These are phyloP conservation scores for Ceratocystis harringtonii DNA, from an alignment of 2,329 filamentous ascomycete genomes.

Conservation along the genomic window DNA sequence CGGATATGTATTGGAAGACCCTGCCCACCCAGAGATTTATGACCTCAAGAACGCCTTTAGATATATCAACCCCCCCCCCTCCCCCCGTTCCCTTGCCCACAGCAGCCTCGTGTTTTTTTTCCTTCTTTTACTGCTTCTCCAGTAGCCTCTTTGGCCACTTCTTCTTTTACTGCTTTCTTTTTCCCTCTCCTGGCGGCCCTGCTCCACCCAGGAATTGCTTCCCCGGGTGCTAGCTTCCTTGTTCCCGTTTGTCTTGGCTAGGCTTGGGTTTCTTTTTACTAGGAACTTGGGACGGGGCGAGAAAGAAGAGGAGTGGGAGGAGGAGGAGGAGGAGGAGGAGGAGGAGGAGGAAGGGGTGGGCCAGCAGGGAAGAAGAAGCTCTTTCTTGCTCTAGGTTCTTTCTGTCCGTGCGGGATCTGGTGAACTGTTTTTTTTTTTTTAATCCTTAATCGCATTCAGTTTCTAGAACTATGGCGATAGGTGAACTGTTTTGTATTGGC, in stretches of 20 bases:
- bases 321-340: background rate
- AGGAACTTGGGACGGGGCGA: too few relatives aligned
- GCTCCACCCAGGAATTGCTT: slow-evolving; percentile 1
- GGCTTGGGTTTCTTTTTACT: background rate
- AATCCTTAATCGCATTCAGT: too few relatives aligned
- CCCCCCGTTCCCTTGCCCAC: background rate
- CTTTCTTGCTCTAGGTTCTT: too few relatives aligned
- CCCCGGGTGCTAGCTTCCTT: slow-evolving; percentile 1
- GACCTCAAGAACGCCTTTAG: background rate
- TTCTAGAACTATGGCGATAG: too few relatives aligned
- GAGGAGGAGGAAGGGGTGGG: too few relatives aligned
- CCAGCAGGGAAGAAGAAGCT: too few relatives aligned
- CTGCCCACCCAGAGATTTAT: background rate
- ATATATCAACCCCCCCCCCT: background rate
- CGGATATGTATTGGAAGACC: background rate
- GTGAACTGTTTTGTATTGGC: too few relatives aligned
- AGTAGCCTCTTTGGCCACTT: background rate
- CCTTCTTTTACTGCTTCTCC: background rate
- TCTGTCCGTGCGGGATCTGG: too few relatives aligned
- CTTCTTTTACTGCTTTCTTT: background rate
- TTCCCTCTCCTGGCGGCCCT: background rate
- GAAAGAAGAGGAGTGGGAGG: background rate
- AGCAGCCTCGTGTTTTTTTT: background rate
- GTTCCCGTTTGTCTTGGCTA: background rate
- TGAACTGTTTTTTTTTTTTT: too few relatives aligned